Conservation (phyloP, 805 yeast species). For the Wickerhamiella shivajii region DNA sequence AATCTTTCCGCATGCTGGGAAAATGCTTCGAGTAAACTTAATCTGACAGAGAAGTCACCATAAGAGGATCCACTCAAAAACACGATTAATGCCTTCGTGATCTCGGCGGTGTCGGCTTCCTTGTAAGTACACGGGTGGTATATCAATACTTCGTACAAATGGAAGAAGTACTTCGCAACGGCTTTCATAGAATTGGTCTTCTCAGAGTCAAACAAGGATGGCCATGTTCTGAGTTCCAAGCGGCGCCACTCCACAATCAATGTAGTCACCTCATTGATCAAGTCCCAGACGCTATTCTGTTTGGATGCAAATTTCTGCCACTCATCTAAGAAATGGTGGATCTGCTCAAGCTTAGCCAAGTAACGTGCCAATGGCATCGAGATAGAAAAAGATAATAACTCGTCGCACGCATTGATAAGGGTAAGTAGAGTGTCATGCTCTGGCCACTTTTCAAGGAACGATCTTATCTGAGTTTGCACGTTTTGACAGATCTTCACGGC, state of each 20-base stretch:
- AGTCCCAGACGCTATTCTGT: slow-evolving; percentile 46
- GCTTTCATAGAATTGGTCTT: slow-evolving; percentile 39
- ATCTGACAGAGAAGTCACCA: slow-evolving; percentile 57
- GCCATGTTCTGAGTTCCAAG: slow-evolving; percentile 78
- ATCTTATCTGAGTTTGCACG: slow-evolving; percentile 32
- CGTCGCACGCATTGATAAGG: slow-evolving; percentile 46
- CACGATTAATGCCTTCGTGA: slow-evolving; percentile 49
- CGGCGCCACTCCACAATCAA: slow-evolving; percentile 85
- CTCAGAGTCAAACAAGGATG: slow-evolving; percentile 42
- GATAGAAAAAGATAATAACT: slow-evolving; percentile 47
- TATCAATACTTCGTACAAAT: slow-evolving; percentile 61
- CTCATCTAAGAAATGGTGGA: slow-evolving; percentile 67
- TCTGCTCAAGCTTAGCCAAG: slow-evolving; percentile 72
- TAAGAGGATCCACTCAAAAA: slow-evolving; percentile 61
- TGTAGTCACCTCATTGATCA: slow-evolving; percentile 43
- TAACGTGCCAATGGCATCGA: slow-evolving; percentile 62
- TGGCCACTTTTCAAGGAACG: slow-evolving; percentile 63
- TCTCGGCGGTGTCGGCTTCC: slow-evolving; percentile 25
- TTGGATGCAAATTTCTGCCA: slow-evolving; percentile 89
- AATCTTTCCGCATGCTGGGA: slow-evolving; percentile 34
- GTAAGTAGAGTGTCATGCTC: slow-evolving; percentile 83
- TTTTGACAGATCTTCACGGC: slow-evolving; percentile 39
- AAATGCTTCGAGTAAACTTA: slow-evolving; percentile 53
- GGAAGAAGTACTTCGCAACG: slow-evolving; percentile 82
- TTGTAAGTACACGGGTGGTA: slow-evolving; percentile 19